phyloP scores from a whole-genome alignment of 768 basidiomycete genomes.

The Boletus vinaceobasis region DNA sequence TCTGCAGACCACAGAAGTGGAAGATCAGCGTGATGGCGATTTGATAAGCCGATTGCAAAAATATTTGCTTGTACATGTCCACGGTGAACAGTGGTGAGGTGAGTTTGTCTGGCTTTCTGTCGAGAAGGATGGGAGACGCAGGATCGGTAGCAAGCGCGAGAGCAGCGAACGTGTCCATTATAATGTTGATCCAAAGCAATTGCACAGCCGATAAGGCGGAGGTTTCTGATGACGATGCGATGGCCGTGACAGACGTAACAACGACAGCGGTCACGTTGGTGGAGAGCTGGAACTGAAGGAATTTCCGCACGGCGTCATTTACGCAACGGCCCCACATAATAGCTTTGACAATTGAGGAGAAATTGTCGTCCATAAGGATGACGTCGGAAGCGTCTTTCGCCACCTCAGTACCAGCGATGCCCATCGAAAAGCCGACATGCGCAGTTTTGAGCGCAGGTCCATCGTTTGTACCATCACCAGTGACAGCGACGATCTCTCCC shows the following conservation, averaged over 20 bases:
- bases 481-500: slow-evolving; percentile 92
- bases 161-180: slow-evolving; percentile 98
- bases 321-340: slow-evolving; percentile 99
- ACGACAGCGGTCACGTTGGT: slow-evolving; percentile 95
- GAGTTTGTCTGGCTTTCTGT: slow-evolving; percentile 90
- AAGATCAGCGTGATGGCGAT: slow-evolving; percentile 79
- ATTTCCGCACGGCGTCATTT: slow-evolving; percentile 96
- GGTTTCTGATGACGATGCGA: slow-evolving; percentile 68
- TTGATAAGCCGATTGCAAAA: slow-evolving; percentile 87
- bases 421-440: slow-evolving; percentile 96
- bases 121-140: slow-evolving; percentile 71
- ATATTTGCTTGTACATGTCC: slow-evolving; percentile 96
- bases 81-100: slow-evolving; percentile 84
- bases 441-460: slow-evolving; percentile 95
- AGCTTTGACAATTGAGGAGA: slow-evolving; percentile 92
- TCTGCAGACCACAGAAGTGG: slow-evolving; percentile 76
- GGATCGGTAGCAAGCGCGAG: slow-evolving; percentile 97
- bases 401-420: slow-evolving; percentile 94
- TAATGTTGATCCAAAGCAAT: slow-evolving; percentile 97
- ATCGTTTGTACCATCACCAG: slow-evolving; percentile 98
- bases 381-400: slow-evolving; percentile 99
- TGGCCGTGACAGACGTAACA: slow-evolving; percentile 88
- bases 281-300: slow-evolving; percentile 92
- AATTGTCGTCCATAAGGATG: slow-evolving; percentile 97
- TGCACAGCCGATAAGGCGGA: slow-evolving; percentile 96